These are phyloP conservation scores for Pythium plurisporium DNA, from an alignment of 352 stramenopile species.

Conservation along the genomic window DNA sequence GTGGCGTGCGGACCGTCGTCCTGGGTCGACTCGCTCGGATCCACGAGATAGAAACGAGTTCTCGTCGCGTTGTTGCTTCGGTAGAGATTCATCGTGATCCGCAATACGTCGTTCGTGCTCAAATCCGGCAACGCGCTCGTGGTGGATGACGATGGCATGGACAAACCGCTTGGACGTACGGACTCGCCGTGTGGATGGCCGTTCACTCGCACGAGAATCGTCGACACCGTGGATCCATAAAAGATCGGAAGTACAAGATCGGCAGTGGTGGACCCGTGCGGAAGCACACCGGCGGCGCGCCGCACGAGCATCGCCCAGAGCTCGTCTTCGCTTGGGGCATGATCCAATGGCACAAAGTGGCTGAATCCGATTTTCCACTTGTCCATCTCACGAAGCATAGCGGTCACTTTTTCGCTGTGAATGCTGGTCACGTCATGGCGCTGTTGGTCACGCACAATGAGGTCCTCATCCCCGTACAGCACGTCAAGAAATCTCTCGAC, in stretches of 20 bases:
- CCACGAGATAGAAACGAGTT: not conserved
- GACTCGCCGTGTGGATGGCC: not conserved
- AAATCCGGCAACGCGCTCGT: not conserved
- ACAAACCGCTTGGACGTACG: not conserved
- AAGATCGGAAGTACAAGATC: slow-evolving; percentile 23
- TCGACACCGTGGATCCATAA: not conserved
- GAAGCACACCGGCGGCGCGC: slow-evolving; percentile 19
- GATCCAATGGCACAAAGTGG: slow-evolving; percentile 25
- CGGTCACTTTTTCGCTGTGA: not conserved
- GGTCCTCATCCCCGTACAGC: not conserved
- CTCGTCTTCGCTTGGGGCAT: slow-evolving; percentile 14
- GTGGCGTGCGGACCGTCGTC: not conserved
- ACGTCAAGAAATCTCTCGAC: not conserved
- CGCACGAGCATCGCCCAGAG: slow-evolving; percentile 26
- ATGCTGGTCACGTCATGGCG: not conserved
- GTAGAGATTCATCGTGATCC: not conserved
- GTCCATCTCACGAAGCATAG: not conserved
- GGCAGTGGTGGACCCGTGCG: not conserved
- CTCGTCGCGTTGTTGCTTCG: not conserved
- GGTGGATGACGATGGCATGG: not conserved
- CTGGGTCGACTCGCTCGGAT: not conserved
- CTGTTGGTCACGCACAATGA: not conserved
- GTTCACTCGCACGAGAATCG: slow-evolving; percentile 1
- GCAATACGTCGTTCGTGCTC: not conserved
- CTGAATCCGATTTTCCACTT: slow-evolving; percentile 25